Evolutionary conservation across 768 basidiomycete genomes (phyloP).

Genomic region (Pleurotus sapidus): DNA sequence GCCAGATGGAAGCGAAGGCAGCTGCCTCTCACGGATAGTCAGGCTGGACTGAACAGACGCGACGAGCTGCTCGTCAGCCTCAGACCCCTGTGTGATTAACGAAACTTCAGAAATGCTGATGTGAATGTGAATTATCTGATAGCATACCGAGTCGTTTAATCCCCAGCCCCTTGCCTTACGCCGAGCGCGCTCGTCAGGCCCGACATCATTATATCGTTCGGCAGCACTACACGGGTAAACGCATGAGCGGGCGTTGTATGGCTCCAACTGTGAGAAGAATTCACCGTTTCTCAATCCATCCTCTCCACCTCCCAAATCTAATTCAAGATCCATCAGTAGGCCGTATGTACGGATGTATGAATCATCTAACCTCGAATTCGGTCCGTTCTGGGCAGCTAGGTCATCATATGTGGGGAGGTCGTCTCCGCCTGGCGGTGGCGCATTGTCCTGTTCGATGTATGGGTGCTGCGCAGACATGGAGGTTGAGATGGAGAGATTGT

Average conservation of each 20-base stretch:
- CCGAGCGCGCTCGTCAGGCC: constrained; percentile 53
- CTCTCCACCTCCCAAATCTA: constrained; percentile 84
- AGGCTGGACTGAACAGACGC: neutral
- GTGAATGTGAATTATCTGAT: no score
- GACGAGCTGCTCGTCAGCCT: constrained; percentile 1
- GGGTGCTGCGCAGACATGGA: constrained; percentile 6
- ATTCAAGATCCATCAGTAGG: constrained; percentile 10
- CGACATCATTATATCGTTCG: constrained; percentile 71
- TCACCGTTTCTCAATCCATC: constrained; percentile 88
- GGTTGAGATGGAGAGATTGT: neutral
- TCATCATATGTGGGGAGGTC: constrained; percentile 79
- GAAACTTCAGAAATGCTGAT: no score
- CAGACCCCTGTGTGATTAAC: neutral
- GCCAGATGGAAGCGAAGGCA: neutral
- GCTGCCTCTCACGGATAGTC: neutral
- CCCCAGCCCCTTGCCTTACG: constrained; percentile 74
- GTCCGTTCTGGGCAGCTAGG: constrained; percentile 71
- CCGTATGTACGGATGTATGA: constrained; percentile 1
- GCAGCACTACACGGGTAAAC: constrained; percentile 55
- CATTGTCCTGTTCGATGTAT: constrained; percentile 43
- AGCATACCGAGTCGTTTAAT: constrained; percentile 25
- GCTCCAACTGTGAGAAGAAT: constrained; percentile 10
- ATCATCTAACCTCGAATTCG: constrained; percentile 69
- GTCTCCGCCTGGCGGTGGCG: constrained; percentile 33
- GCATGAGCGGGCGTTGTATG: neutral